These are phyloP conservation scores for Aureobasidium musti DNA, from an alignment of 2,329 filamentous ascomycete genomes.

Conservation along the genomic window DNA sequence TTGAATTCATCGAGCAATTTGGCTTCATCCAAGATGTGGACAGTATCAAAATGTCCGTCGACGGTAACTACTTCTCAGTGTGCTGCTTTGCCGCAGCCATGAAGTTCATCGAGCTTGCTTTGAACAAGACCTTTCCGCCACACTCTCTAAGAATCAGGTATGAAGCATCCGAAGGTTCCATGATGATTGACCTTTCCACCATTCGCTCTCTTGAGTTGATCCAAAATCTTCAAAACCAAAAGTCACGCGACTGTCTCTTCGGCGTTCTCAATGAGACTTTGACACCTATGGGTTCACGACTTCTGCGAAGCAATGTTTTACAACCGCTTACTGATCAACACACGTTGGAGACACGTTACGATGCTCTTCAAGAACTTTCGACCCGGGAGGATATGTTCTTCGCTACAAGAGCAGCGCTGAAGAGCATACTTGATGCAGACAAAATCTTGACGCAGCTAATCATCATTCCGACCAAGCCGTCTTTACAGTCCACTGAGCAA, in stretches of 20 bases:
- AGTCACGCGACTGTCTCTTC: constrained; percentile 79
- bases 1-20: constrained; percentile 76
- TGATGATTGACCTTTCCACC: constrained; percentile 93
- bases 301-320: constrained; percentile 81
- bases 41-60: constrained; percentile 73
- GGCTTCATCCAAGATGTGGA: constrained; percentile 79
- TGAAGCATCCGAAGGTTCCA: constrained; percentile 83
- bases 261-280: constrained; percentile 81
- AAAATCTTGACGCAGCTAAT: constrained; percentile 81
- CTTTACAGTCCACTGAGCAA: constrained; percentile 71
- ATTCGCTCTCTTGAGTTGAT: constrained; percentile 86
- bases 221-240: constrained; percentile 76
- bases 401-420: constrained; percentile 72
- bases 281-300: constrained; percentile 84
- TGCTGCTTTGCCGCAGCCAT: constrained; percentile 82
- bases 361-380: constrained; percentile 80
- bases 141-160: constrained; percentile 85
- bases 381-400: constrained; percentile 84
- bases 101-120: constrained; percentile 74
- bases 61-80: constrained; percentile 82
- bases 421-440: constrained; percentile 75
- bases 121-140: constrained; percentile 68
- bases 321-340: constrained; percentile 77
- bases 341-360: constrained; percentile 71
- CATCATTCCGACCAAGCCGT: constrained; percentile 66